Evolutionary conservation across 164 flowering plant genomes (phyloP), one percentile per base, ranked within the genome.

Genomic region (Vitis rupestris): DNA sequence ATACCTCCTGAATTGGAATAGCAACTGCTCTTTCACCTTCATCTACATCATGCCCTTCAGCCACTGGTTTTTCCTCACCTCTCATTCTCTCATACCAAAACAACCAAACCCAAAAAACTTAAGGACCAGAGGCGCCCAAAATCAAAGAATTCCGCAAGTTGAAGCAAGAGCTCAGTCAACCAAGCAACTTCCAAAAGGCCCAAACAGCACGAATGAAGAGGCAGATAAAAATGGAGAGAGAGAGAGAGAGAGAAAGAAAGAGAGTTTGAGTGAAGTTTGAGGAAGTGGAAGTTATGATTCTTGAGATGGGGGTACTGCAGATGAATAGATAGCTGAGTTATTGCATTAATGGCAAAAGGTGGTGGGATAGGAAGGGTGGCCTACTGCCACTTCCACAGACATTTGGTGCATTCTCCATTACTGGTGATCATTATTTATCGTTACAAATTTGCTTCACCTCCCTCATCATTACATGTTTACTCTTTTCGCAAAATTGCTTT

Each of bases 1-100:
- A 13, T 65, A 74, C 81, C 81, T 74, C 65, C 5, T 71, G 66
- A 66, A 29, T 27, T 48, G 66, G 69, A 69, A 66, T 11, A 58
- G 19, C 48, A 60, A 61, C 64, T 17, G 61, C 16, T 19, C 37
- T 52, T 59, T 70, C 60, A 44, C 30, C 11, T 30, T 64, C 53
- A 65, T 29, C 57, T 9, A 14, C 70, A 49, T 68, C 70, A 58
- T 59, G 70, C 19, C 51, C 60, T 47, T 72, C 67, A 16, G 29
- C 10, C 9, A 5, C 63, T 29, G 59, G 12, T 44, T 63, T 69
- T 54, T 71, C 78, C 49, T 65, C 71, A 29, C 51, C 53, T 16
- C 57, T 61, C 78, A 79, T 75, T 58, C 5, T 62, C 50, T 11
- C 59, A 19, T 47, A 52, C 51, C 23, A 23, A 44, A 48, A 14